Base-by-base conservation (phyloP, 2,329 filamentous ascomycete species). In the Diaporthe vaccinii region DNA sequence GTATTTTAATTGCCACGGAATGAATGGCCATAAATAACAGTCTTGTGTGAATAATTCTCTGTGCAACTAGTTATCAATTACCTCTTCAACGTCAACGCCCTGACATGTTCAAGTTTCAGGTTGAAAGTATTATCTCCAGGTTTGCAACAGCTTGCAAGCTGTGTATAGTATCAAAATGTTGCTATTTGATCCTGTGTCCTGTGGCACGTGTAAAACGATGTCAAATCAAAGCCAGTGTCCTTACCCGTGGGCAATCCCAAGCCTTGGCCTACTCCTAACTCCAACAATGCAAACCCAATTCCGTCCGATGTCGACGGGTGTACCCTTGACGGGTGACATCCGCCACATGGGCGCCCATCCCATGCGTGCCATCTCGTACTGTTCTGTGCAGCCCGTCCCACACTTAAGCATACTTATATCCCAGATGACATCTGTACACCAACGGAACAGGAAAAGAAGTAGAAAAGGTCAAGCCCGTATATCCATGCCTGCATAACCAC, bases 1-100 rank as follows among this genome's bases (percentile, higher is more conserved):
- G 65, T 39, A 14, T 69, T 68, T 69, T 69, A 41, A 55, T 69
- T 41, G 49, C 65, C 34, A 39, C n/a, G 31, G 22, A 1, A 61
- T 61, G 0, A 28, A 31, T 69, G 49, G 46, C 34, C 12, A 12
- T 22, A 4, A 41, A 69, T 55, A n/a, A 41, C 5, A 41, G 2
- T 55, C 28, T 34, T 34, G 8, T 17, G 28, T 22, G 25, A 1
- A 65, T 0, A 28, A 44, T 0, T 6, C 20, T 41, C 10, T 0
- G 4, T 5, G 8, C 31, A 36, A 12, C 20, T 10, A 20, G 2
- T 17, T 1, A 2, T 8, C 1, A 6, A 6, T 15, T 17, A 4
- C 25, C 31, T 7, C n/a, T n/a, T n/a, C n/a, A n/a, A n/a, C n/a
- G n/a, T 6, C 34, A 6, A 49, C 9, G 0, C 0, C 7, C n/a